A percentile compares a stretch with the other conserved stretches of the same genome.
Conservation (phyloP, 805 yeast species). For the Candida succiphila region DNA sequence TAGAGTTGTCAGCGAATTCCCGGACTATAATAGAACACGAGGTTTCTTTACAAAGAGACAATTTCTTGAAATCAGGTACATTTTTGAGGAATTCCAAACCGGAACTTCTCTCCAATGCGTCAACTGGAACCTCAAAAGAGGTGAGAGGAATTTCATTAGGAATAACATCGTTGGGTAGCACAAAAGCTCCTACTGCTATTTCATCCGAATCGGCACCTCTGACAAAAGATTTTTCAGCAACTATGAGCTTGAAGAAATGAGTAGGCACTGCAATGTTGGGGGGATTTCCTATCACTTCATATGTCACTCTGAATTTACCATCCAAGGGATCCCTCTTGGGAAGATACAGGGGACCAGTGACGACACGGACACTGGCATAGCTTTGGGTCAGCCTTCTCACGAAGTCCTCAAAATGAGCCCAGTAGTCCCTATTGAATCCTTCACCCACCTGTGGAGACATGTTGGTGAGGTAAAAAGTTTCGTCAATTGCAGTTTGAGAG, state of each 20-base stretch:
- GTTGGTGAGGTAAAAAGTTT: constrained; percentile 81
- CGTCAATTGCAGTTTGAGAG: constrained; percentile 87
- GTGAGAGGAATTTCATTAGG: constrained; percentile 61
- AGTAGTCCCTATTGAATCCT: constrained; percentile 93
- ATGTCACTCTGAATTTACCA: constrained; percentile 76
- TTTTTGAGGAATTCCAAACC: constrained; percentile 76
- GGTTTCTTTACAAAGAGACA: constrained; percentile 70
- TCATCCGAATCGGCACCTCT: constrained; percentile 26
- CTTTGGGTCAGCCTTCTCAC: constrained; percentile 64
- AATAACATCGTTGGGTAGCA: constrained; percentile 80
- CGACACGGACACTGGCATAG: constrained; percentile 69
- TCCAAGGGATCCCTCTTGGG: constrained; percentile 67
- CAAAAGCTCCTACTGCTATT: constrained; percentile 84
- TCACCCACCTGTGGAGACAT: constrained; percentile 97
- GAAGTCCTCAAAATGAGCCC: constrained; percentile 96
- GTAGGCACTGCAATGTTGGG: constrained; percentile 97
- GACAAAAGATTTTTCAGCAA: constrained; percentile 56
- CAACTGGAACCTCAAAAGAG: constrained; percentile 78
- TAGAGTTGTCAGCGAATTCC: constrained; percentile 50
- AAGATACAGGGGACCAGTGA: constrained; percentile 89
- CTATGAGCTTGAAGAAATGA: constrained; percentile 84
- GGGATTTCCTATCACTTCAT: constrained; percentile 94
- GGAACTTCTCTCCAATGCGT: constrained; percentile 77
- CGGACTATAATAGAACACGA: constrained; percentile 73
- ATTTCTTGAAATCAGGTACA: constrained; percentile 46